Evolutionary conservation across 2,329 filamentous ascomycete genomes (phyloP), one percentile per base, ranked within the genome.

Genomic region (Venturiaceae sp.): DNA sequence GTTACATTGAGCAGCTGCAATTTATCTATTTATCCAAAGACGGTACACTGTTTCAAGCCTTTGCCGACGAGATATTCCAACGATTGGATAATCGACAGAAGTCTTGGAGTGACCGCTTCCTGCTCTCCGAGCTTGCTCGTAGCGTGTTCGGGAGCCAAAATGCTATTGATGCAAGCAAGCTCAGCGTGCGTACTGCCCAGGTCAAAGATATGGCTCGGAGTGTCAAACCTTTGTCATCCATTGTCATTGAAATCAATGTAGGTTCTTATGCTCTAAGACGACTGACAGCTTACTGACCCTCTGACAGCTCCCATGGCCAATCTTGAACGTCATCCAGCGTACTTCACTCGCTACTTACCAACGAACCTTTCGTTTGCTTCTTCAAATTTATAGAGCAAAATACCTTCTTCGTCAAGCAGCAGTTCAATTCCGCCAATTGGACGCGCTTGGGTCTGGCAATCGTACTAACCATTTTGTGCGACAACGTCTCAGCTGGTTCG

Each of bases 21-120:
- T 74, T 80, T 39, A 74, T 96, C 16, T 96, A 91, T 68, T 79
- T 96, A 23, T 87, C 88, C 71, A 82, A 82, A 16, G 85, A 96
- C 64, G 88, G 90, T 1, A 80, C 83, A 1, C 74, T 84, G 0
- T 82, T 86, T 1, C 81, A 86, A 52, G 71, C 75, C 0, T 86
- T 96, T 64, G 82, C 86, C 13, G 78, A 79, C 28, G 80, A 81
- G 13, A 70, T 96, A 1, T 96, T 96, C 66, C 82, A 85, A 58
- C 84, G 87, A 53, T 80, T 96, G 47, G 88, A 94, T 63, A 76
- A 71, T 53, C 73, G 74, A 13, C 71, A 78, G 74, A 67, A 71
- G 67, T 71, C 71, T 36, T 96, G 91, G 92, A 85, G 86, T 61
- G 90, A 96, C 68, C 83, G 85, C 21, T 95, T 92, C 66, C 79